Base-by-base conservation (phyloP, 352 stramenopile species). In the Pythium dissimile region DNA sequence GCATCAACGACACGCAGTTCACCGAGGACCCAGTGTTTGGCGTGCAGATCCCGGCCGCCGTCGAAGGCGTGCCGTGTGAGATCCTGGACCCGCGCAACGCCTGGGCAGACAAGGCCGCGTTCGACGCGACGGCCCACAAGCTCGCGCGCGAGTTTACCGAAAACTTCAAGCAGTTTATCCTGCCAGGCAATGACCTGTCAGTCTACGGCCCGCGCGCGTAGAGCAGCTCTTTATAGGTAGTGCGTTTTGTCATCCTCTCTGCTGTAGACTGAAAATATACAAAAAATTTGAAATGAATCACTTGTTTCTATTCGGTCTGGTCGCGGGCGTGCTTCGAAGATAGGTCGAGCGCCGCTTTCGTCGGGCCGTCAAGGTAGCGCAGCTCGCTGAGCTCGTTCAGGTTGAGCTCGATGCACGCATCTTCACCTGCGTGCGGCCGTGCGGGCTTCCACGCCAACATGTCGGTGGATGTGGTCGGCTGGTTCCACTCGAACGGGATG, bases 121-220 rank as follows among this genome's bases (percentile, higher is more conserved):
- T 90, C 59, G 74, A 86, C 43, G 76, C 79, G 30, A 88, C 78
- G 60, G 77, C 81, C 27, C 67, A 77, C 53, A 91, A 92, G 67
- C 71, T 94, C 53, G 84, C 84, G 41, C 68, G 68, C 49, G 74
- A 80, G 62, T 94, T 94, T 63, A 75, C 83, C 49, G 76, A 88
- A 13, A 90, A 94, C 72, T 94, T 94, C 66, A 86, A 80, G 71
- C 77, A 94, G 71, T 94, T 90, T 59, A 86, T 90, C 56, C 59
- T 93, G 56, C 77, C 79, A 16, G 75, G 62, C 71, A 87, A 88
- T 64, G 77, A 90, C 56, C 56, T 87, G 62, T 87, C 77, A 52
- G 77, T 87, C 41, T 76, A 73, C 59, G 77, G 77, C 37, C 77
- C 77, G 26, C 77, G 60, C 47, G 69, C 79, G 46, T 86, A 75